These are phyloP conservation scores for slime mould (Dictyostelium discoideum) DNA, from an alignment of 78 protist species.

Conservation along the genomic window DNA sequence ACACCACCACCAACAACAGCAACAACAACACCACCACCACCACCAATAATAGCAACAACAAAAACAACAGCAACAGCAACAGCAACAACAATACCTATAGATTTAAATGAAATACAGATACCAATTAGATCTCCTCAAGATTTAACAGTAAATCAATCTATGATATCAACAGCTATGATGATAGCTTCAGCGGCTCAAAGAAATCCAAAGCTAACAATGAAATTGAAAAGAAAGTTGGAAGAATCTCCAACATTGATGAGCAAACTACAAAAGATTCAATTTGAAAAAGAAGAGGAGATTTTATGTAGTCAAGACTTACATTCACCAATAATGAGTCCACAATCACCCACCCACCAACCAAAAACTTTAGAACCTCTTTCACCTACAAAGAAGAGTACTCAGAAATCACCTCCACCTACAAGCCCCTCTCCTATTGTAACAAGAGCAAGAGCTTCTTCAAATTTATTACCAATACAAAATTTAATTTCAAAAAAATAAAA, in stretches of 20 bases:
- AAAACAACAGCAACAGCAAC: no score
- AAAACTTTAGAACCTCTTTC: no score
- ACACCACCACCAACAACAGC: no score
- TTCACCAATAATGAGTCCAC: no score
- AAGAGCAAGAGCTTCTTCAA: no score
- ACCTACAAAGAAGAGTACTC: no score
- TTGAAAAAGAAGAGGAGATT: background rate
- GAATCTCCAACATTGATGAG: background rate
- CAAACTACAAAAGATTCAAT: background rate
- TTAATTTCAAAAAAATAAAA: no score
- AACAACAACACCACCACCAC: background rate
- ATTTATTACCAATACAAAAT: no score
- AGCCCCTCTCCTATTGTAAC: no score
- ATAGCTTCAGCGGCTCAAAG: background rate
- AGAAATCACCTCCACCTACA: no score
- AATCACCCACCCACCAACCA: no score
- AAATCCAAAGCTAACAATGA: background rate
- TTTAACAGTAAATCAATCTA: background rate
- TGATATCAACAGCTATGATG: background rate
- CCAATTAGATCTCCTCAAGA: background rate
- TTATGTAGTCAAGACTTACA: no score
- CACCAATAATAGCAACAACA: background rate
- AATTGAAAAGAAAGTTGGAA: background rate
- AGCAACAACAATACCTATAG: background rate
- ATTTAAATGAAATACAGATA: background rate